Percentiles rank a stretch among this genome's conserved stretches.
Evolutionary conservation across 352 stramenopile species (phyloP).

Genomic region (Phytophthora lateralis): DNA sequence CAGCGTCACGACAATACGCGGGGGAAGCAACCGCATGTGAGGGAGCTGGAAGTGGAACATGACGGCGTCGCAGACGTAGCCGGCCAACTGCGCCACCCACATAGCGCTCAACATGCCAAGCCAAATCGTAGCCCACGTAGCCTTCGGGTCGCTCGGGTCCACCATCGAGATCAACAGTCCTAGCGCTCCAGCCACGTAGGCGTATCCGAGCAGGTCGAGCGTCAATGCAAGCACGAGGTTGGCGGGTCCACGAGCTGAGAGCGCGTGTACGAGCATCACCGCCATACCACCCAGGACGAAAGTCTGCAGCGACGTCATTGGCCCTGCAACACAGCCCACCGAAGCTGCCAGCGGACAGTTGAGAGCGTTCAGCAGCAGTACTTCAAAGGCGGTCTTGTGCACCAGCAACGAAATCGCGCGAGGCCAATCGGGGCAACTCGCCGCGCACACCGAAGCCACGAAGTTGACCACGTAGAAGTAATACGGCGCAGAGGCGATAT

Average conservation of each 20-base stretch:
- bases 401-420: slow-evolving; percentile 39
- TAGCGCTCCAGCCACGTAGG: slow-evolving; percentile 41
- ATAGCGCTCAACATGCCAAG: slow-evolving; percentile 50
- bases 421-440: slow-evolving; percentile 37
- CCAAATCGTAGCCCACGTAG: slow-evolving; percentile 45
- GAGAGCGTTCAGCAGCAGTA: slow-evolving; percentile 45
- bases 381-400: slow-evolving; percentile 46
- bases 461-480: slow-evolving; percentile 50
- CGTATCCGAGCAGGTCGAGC: slow-evolving; percentile 48
- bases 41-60: slow-evolving; percentile 60
- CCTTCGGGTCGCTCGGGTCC: slow-evolving; percentile 38
- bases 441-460: slow-evolving; percentile 34
- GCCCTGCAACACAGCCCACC: slow-evolving; percentile 17
- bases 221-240: slow-evolving; percentile 42
- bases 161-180: slow-evolving; percentile 48
- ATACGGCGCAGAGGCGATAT: slow-evolving; percentile 38
- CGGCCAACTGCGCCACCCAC: slow-evolving; percentile 51
- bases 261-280: slow-evolving; percentile 36
- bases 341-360: slow-evolving; percentile 40
- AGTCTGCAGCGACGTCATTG: slow-evolving; percentile 41
- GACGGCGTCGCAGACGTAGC: slow-evolving; percentile 53
- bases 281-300: slow-evolving; percentile 40
- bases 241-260: slow-evolving; percentile 32
- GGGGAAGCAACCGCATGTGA: slow-evolving; percentile 49
- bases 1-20: slow-evolving; percentile 48